Conservation (phyloP, 2,329 filamentous ascomycete genomes). For the Helotiales sp. region DNA sequence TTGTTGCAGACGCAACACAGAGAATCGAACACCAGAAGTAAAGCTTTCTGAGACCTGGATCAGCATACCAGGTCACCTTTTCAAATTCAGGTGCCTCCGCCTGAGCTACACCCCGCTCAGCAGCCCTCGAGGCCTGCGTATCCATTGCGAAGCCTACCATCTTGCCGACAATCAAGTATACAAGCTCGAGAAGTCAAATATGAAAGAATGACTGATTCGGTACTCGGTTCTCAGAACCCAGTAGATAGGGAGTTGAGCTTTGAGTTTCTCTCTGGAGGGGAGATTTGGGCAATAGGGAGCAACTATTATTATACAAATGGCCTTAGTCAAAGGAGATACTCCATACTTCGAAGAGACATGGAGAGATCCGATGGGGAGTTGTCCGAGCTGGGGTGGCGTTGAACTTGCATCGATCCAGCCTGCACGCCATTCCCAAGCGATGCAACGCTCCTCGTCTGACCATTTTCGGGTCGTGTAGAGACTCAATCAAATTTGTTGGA, state of each 20-base stretch:
- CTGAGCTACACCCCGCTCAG: slow-evolving; percentile 41
- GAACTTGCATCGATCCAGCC: neutral
- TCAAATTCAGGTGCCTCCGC: slow-evolving; percentile 52
- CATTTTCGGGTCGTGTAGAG: slow-evolving; percentile 12
- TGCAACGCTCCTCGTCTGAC: slow-evolving; percentile 22
- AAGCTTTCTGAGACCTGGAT: slow-evolving; percentile 56
- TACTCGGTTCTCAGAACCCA: neutral
- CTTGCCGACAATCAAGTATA: slow-evolving; percentile 9
- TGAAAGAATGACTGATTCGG: too few species aligned
- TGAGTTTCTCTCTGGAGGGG: neutral
- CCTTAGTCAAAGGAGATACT: neutral
- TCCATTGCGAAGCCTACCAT: slow-evolving; percentile 16
- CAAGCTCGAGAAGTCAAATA: neutral
- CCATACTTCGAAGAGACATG: too few species aligned
- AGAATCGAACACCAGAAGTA: slow-evolving; percentile 54
- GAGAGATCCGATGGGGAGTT: neutral
- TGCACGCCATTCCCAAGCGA: slow-evolving; percentile 16
- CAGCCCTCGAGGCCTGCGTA: slow-evolving; percentile 19
- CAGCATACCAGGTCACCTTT: slow-evolving; percentile 55
- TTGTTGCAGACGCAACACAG: slow-evolving; percentile 60
- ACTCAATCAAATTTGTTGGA: neutral
- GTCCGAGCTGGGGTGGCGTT: slow-evolving; percentile 1
- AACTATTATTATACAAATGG: slow-evolving; percentile 4
- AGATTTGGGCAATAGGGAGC: neutral
- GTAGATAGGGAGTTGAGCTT: too few species aligned